phyloP scores from a whole-genome alignment of 805 yeast species.

The Groenewaldozyma salmanticensis region DNA sequence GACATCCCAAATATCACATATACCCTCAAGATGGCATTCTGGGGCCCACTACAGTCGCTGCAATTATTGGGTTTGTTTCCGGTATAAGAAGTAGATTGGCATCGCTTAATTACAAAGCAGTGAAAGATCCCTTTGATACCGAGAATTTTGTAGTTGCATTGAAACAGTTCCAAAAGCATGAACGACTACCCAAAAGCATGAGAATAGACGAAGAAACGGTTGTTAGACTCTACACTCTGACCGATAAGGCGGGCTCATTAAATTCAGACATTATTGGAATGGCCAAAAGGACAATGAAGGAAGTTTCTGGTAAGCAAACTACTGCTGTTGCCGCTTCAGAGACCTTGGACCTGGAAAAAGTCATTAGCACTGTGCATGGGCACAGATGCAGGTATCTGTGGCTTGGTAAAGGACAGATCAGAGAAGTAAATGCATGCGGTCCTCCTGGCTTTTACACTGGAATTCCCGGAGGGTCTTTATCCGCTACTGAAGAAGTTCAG shows the following conservation, averaged over 20 bases:
- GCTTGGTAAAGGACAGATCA: constrained; percentile 40
- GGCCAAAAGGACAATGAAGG: constrained; percentile 66
- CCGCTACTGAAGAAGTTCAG: constrained; percentile 8
- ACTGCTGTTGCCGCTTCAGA: constrained; percentile 26
- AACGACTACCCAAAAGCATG: constrained; percentile 40
- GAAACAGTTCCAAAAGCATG: constrained; percentile 68
- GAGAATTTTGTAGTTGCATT: constrained; percentile 59
- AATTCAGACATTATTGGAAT: constrained; percentile 33
- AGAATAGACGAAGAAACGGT: constrained; percentile 50
- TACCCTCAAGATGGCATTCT: constrained; percentile 43
- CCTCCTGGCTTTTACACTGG: constrained; percentile 17
- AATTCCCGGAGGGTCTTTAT: constrained; percentile 14
- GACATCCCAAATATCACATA: constrained; percentile 29
- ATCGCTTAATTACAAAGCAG: constrained; percentile 45
- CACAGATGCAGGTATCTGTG: constrained; percentile 31
- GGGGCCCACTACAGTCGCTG: constrained; percentile 63
- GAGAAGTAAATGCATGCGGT: constrained; percentile 19
- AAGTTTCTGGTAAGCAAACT: constrained; percentile 36
- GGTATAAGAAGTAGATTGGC: constrained; percentile 59
- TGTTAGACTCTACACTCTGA: constrained; percentile 37
- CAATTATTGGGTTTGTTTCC: constrained; percentile 66
- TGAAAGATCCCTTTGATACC: constrained; percentile 76
- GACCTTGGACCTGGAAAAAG: constrained; percentile 28
- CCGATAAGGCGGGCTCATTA: constrained; percentile 32
- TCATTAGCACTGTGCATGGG: constrained; percentile 25